Evolutionary conservation across 2,329 filamentous ascomycete species (phyloP).

Genomic region (Rhynchosporium graminicola): DNA sequence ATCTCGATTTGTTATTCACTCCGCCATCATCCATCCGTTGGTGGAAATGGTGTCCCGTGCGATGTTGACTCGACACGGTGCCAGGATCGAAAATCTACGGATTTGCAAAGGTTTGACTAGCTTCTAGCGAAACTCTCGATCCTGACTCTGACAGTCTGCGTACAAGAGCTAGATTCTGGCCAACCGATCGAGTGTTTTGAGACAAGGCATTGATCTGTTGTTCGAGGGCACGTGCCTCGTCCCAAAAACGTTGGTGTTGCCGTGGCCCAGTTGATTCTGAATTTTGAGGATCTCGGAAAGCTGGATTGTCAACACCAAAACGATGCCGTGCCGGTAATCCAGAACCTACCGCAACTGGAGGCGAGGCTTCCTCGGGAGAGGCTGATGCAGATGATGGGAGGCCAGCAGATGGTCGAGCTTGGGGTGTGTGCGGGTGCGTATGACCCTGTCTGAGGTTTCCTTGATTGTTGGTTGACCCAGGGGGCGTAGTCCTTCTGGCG

Average conservation of each 20-base stretch:
- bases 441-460: neutral
- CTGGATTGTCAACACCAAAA: neutral
- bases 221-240: neutral
- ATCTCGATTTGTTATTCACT: conserved; percentile 4
- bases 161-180: neutral
- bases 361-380: conserved; percentile 17
- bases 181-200: neutral
- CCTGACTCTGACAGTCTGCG: neutral
- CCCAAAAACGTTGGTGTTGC: conserved; percentile 1
- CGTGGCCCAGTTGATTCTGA: neutral
- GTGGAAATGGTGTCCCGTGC: neutral
- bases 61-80: no score
- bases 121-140: neutral
- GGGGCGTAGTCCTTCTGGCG: conserved; percentile 5
- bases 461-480: neutral
- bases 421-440: conserved; percentile 6
- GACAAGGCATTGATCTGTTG: conserved; percentile 1
- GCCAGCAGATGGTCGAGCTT: neutral
- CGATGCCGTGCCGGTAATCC: conserved; percentile 10
- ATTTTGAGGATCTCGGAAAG: neutral
- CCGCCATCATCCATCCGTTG: no score
- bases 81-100: no score
- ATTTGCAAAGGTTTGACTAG: neutral
- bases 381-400: neutral
- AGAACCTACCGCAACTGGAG: conserved; percentile 23